A percentile compares a stretch with the other conserved stretches of the same genome.
phyloP scores from a whole-genome alignment of 2,329 filamentous ascomycete genomes.

The Alternaria solani region DNA sequence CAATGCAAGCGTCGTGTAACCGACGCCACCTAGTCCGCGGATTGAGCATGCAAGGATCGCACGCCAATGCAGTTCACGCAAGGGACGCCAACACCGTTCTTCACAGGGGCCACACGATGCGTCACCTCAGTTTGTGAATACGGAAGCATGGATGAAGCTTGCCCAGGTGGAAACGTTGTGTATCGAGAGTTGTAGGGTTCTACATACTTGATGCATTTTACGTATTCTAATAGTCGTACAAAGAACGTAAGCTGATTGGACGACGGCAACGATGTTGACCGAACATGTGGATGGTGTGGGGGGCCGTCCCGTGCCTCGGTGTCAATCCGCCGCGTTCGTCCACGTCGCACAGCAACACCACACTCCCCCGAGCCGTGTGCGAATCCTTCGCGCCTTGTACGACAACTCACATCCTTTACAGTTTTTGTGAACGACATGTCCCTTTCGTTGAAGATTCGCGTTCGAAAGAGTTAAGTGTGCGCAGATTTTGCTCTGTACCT shows the following conservation, averaged over 20 bases:
- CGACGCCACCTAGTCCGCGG: not conserved
- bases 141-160: not conserved
- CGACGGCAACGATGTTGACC: not conserved
- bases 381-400: not conserved
- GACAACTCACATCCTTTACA: not conserved
- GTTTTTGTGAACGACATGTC: not conserved
- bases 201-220: not conserved
- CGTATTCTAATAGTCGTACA: not conserved
- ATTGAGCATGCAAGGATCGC: not conserved
- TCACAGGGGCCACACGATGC: not conserved
- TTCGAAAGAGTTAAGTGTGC: not conserved
- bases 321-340: not conserved
- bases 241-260: not conserved
- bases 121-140: too few species aligned
- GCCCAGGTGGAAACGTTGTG: too few species aligned
- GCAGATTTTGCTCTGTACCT: not conserved
- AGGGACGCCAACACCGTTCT: not conserved
- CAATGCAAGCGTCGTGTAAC: not conserved
- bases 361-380: slow-evolving; percentile 1
- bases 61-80: not conserved
- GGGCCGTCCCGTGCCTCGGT: slow-evolving; percentile 2
- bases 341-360: not conserved
- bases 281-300: not conserved
- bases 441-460: not conserved
- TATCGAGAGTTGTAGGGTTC: not conserved